Percentiles rank a stretch among this genome's conserved stretches.
These are phyloP conservation scores for Neurospora tetraspora DNA, from an alignment of 495 filamentous ascomycete genomes.

Conservation along the genomic window DNA sequence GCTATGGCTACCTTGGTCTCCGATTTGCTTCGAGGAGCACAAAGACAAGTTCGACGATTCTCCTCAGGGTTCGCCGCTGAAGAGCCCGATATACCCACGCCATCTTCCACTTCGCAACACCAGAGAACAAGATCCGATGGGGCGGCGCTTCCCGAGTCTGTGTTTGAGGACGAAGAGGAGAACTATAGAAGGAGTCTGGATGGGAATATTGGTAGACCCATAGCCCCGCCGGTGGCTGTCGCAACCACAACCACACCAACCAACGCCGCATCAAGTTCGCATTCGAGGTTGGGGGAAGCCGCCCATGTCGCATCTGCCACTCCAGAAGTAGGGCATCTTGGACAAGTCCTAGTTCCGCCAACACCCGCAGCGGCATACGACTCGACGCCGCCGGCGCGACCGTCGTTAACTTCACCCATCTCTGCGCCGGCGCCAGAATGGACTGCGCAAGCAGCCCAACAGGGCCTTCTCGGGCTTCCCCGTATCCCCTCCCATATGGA, in stretches of 20 bases:
- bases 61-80: constrained; percentile 34
- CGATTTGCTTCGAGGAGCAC: constrained; percentile 37
- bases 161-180: constrained; percentile 11
- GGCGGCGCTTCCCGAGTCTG: neutral
- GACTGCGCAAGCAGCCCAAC: neutral
- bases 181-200: neutral
- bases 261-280: neutral
- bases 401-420: neutral
- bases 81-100: constrained; percentile 11
- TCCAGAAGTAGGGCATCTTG: neutral
- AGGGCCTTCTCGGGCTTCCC: neutral
- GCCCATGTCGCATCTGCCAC: neutral
- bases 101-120: constrained; percentile 6
- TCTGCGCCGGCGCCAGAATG: neutral
- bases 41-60: constrained; percentile 60
- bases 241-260: neutral
- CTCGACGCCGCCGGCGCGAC: neutral
- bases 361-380: neutral
- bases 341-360: neutral
- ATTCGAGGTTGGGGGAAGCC: neutral
- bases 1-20: constrained; percentile 66
- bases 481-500: neutral
- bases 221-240: neutral
- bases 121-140: constrained; percentile 9
- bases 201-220: neutral